Base-by-base conservation (phyloP, 129 eudicot genomes). In the Lactuca saligna region DNA sequence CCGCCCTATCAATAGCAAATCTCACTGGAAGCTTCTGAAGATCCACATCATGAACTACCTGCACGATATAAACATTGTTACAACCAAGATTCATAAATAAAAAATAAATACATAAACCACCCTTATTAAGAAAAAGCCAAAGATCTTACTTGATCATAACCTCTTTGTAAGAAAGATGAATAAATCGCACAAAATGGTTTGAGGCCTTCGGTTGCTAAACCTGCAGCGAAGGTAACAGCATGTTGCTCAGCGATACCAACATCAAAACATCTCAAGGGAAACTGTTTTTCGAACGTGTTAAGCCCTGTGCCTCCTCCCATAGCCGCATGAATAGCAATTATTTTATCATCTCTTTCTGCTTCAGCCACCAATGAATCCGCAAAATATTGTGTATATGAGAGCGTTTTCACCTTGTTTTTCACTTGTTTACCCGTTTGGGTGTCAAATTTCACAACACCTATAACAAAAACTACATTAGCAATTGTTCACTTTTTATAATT, bases 241-340 rank as follows among this genome's bases (percentile, higher is more conserved):
- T 86, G 92, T 16, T 86, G 92, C 72, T 86, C 92, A 0, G 92
- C 92, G 10, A 86, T 86, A n/a, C 93, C 93, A 16, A 83, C 93
- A 80, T 86, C 93, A 44, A 86, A 86, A 75, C 88, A 83, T 13
- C 84, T 54, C 2, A 50, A 6, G 2, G 88, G 86, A 54, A 86
- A 86, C 17, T 29, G 71, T 35, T 86, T 86, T 31, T 83, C 83
- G 70, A 86, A 86, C 0, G 66, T 42, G 72, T 86, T 86, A 11
- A 86, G 88, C 4, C 93, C 93, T 0, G 93, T 86, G 20, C 93
- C 93, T 14, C 93, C 93, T 65, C 93, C 93, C 93, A 86, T 86
- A 4, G 93, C 93, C 3, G 93, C 93, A 55, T 86, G 93, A 75
- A 86, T 81, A 7, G 93, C 93, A 0, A 86, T 82, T 49, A 86